Conservation (phyloP, 768 basidiomycete genomes). For the Podaxis pistillaris region DNA sequence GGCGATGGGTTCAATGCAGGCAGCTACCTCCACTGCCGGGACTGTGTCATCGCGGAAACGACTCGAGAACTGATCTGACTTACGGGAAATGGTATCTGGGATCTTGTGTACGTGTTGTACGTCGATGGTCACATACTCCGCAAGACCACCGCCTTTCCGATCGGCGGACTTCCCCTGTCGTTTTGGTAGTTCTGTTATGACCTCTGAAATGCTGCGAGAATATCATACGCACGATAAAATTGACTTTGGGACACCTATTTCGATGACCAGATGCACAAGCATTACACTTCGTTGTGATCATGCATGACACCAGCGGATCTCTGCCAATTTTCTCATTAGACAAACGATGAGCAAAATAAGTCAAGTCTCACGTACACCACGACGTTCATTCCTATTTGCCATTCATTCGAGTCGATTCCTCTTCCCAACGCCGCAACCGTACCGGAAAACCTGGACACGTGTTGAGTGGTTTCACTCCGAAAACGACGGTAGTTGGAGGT, state of each 20-base stretch:
- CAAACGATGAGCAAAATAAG: not conserved
- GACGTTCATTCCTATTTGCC: constrained; percentile 32
- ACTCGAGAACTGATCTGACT: constrained; percentile 13
- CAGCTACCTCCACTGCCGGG: constrained; percentile 42
- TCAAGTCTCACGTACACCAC: constrained; percentile 25
- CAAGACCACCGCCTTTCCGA: constrained; percentile 41
- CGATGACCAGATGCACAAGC: constrained; percentile 30
- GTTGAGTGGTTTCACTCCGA: not conserved
- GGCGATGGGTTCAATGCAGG: constrained; percentile 45
- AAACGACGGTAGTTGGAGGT: not conserved
- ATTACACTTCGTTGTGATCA: constrained; percentile 29
- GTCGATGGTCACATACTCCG: constrained; percentile 39
- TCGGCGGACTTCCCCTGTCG: constrained; percentile 30
- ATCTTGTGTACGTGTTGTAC: constrained; percentile 35
- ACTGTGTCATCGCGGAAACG: not conserved
- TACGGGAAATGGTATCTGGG: constrained; percentile 36
- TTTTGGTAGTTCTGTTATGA: not conserved
- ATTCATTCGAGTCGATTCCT: constrained; percentile 29
- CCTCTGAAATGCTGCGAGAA: not conserved
- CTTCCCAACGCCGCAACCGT: constrained; percentile 32
- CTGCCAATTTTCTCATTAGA: constrained; percentile 14
- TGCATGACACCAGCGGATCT: constrained; percentile 42
- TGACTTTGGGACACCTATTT: constrained; percentile 32
- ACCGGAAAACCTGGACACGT: constrained; percentile 30
- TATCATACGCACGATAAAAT: constrained; percentile 32